Evolutionary conservation across 192 early-diverging fungal genomes (phyloP).

Genomic region (Chytriomyces sp.): DNA sequence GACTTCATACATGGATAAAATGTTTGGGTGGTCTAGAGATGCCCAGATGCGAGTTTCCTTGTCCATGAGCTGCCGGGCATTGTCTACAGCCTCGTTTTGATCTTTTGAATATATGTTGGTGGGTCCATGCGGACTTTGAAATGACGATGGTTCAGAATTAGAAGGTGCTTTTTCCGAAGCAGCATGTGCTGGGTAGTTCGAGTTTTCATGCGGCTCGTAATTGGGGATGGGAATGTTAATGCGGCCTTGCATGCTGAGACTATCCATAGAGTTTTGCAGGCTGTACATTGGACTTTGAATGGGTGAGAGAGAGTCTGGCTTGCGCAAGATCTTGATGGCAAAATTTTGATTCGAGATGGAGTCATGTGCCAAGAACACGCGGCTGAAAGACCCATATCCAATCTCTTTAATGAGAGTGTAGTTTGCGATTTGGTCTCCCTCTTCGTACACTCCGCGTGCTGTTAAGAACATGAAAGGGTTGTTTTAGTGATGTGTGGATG

Average conservation of each 20-base stretch:
- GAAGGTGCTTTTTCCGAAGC: not conserved
- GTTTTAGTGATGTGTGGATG: too few species aligned
- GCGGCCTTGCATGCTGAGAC: constrained; percentile 2
- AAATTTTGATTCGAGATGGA: constrained; percentile 41
- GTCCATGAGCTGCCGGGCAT: constrained; percentile 57
- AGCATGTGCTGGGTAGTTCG: constrained; percentile 3
- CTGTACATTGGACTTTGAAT: not conserved
- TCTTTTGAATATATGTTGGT: not conserved
- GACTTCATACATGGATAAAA: constrained; percentile 69
- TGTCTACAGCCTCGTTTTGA: not conserved
- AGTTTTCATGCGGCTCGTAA: not conserved
- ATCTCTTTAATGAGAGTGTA: constrained; percentile 70
- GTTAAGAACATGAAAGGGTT: not conserved
- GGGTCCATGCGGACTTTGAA: not conserved
- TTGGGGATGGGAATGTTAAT: constrained; percentile 19
- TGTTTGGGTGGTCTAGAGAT: constrained; percentile 68
- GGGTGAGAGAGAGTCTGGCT: not conserved
- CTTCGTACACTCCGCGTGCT: constrained; percentile 47
- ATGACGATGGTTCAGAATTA: too few species aligned
- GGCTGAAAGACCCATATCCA: constrained; percentile 77
- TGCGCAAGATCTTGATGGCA: constrained; percentile 68
- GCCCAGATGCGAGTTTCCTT: constrained; percentile 73
- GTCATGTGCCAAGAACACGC: constrained; percentile 68
- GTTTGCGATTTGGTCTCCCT: constrained; percentile 76
- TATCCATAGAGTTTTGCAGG: not conserved